A percentile compares a stretch with the other conserved stretches of the same genome.
These are phyloP conservation scores for Camellia sinensis DNA, from an alignment of 148 eudicot genomes.

Conservation along the genomic window DNA sequence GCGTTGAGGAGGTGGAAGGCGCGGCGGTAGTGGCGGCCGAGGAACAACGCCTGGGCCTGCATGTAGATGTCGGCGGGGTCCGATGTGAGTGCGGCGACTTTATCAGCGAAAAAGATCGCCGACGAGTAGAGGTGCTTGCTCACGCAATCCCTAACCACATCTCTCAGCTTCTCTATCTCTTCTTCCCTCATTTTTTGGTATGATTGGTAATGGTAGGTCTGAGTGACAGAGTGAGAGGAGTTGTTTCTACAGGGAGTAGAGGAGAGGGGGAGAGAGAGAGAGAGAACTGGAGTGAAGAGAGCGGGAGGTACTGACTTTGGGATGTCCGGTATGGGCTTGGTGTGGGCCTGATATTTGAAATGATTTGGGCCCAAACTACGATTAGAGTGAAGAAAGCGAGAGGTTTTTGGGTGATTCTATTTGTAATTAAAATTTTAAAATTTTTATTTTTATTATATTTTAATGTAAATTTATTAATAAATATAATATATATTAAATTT, in stretches of 20 bases:
- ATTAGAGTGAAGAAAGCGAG: too few relatives aligned
- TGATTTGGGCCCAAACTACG: too few relatives aligned
- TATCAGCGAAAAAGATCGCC: constrained; percentile 88
- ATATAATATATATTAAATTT: too few relatives aligned
- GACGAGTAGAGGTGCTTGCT: constrained; percentile 96
- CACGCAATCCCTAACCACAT: constrained; percentile 81
- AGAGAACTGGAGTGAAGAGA: neutral
- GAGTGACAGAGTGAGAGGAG: neutral
- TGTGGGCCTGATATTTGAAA: too few relatives aligned
- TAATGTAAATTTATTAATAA: too few relatives aligned
- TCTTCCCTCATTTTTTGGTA: constrained; percentile 52
- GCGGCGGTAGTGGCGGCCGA: constrained; percentile 91
- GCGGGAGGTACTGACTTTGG: neutral
- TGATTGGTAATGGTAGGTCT: neutral
- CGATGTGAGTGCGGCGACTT: constrained; percentile 80
- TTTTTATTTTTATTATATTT: too few relatives aligned
- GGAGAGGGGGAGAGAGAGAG: too few relatives aligned
- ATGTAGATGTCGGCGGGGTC: constrained; percentile 89
- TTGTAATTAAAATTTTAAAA: too few relatives aligned
- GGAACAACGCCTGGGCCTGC: constrained; percentile 93
- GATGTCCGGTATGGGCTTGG: too few relatives aligned
- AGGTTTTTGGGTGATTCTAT: too few relatives aligned
- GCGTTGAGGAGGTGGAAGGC: constrained; percentile 95
- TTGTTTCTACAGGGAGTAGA: too few relatives aligned
- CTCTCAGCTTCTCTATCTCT: constrained; percentile 82